These are phyloP conservation scores for Porogramme epimiltina DNA, from an alignment of 1,284 basidiomycete genomes.

Conservation along the genomic window DNA sequence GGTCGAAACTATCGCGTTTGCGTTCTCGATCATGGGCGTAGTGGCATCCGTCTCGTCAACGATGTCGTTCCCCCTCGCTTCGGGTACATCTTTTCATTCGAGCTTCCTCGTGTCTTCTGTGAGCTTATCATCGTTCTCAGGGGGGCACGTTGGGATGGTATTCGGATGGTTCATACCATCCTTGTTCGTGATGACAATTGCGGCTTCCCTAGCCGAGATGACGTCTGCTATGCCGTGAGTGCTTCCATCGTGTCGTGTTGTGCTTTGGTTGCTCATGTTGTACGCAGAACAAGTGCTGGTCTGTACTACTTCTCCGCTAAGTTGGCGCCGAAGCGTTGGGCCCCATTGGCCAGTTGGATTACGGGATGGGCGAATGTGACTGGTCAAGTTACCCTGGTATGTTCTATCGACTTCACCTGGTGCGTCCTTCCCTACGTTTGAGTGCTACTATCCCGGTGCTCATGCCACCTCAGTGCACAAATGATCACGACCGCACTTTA, in stretches of 20 bases:
- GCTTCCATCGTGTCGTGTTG: neutral
- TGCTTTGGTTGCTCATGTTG: neutral
- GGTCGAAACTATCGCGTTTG: constrained; percentile 67
- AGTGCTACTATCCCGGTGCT: neutral
- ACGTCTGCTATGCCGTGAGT: constrained; percentile 77
- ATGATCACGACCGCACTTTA: constrained; percentile 76
- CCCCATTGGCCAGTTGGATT: constrained; percentile 73
- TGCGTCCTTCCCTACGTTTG: constrained; percentile 22
- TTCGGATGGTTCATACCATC: constrained; percentile 79
- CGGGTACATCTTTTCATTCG: constrained; percentile 42
- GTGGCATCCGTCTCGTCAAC: constrained; percentile 71
- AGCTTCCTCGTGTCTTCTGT: neutral
- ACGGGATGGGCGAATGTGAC: constrained; percentile 70
- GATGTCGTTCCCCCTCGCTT: constrained; percentile 60
- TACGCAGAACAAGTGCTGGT: constrained; percentile 48
- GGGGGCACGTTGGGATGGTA: constrained; percentile 76
- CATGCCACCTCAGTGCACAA: constrained; percentile 46
- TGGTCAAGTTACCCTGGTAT: constrained; percentile 63
- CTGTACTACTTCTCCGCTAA: constrained; percentile 79
- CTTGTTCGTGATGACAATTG: constrained; percentile 69
- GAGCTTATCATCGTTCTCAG: constrained; percentile 30
- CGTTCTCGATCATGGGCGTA: constrained; percentile 78
- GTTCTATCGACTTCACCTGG: constrained; percentile 77
- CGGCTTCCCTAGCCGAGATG: constrained; percentile 72
- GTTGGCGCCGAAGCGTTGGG: constrained; percentile 60